These are phyloP conservation scores for Boletus coccyginus DNA, from an alignment of 768 basidiomycete species.

Conservation along the genomic window DNA sequence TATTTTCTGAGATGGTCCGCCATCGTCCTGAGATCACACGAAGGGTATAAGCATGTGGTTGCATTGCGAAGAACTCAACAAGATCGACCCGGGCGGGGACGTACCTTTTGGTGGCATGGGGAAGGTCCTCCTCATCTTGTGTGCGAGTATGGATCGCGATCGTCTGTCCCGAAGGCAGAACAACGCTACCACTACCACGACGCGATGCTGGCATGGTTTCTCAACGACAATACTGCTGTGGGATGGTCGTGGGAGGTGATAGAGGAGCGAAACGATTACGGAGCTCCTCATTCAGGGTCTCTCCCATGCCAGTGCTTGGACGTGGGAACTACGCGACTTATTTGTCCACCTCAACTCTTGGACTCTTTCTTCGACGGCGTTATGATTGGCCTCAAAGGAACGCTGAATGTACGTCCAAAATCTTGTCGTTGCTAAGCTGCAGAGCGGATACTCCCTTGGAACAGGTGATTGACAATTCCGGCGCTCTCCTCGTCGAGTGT, in stretches of 20 bases:
- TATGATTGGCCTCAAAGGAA: constrained; percentile 96
- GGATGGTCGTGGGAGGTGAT: constrained; percentile 17
- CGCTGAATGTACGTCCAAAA: constrained; percentile 65
- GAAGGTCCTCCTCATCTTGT: constrained; percentile 82
- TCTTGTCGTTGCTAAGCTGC: neutral
- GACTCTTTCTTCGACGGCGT: neutral
- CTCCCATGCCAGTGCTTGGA: neutral
- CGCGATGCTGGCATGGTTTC: constrained; percentile 62
- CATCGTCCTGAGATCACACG: constrained; percentile 64
- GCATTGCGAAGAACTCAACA: neutral
- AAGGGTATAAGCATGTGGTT: constrained; percentile 4
- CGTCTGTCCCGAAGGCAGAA: constrained; percentile 71
- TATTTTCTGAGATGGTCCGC: constrained; percentile 91
- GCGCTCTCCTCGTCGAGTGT: constrained; percentile 91
- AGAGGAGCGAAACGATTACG: constrained; percentile 9
- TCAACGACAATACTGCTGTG: neutral
- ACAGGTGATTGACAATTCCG: constrained; percentile 96
- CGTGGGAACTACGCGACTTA: constrained; percentile 28
- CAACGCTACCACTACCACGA: constrained; percentile 73
- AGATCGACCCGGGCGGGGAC: constrained; percentile 17
- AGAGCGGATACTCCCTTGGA: neutral
- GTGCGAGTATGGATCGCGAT: constrained; percentile 87
- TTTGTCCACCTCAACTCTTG: constrained; percentile 1
- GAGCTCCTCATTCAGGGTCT: constrained; percentile 17
- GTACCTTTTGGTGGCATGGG: constrained; percentile 93